Evolutionary conservation across 1,284 basidiomycete species (phyloP), one percentile per base, ranked within the genome.

Genomic region (Apiotrichum domesticum): DNA sequence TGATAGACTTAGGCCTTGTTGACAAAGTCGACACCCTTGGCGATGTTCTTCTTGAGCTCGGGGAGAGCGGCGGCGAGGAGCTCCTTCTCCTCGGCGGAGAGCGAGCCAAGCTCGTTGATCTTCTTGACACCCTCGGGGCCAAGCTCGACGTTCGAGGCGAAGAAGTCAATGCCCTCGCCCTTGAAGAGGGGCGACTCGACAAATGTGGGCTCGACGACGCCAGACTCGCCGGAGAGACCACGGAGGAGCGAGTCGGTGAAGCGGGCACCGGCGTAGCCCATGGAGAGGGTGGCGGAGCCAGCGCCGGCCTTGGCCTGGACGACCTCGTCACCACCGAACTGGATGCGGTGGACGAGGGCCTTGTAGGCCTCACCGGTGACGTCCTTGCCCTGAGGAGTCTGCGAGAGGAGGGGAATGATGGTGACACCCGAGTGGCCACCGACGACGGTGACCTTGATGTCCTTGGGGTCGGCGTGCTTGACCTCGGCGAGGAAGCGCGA

Each of bases 381-480:
- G 66, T 76, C 70, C 73, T 80, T 72, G 70, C 76, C 72, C 50
- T 88, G 81, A 14, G 85, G 79, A 71, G 88, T 86, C 79, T 98
- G 93, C 37, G 93, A 97, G 67, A 98, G 87, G 54, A 98, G 83
- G 60, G 96, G 96, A 46, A 98, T 86, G 70, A 99, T 99, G 54
- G 94, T 97, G 59, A 92, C 86, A 70, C 94, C 94, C 63, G 90
- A 92, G 84, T 97, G 94, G 55, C 95, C 95, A 68, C 96, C 95
- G 56, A 98, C 85, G 62, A 98, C 95, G 59, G 83, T 81, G 68
- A 95, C 81, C 34, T 87, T 82, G 59, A 84, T 76, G 35, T 91
- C 82, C 66, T 77, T 75, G 62, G 85, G 71, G 77, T 79, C 72
- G 67, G 79, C 68, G 86, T 82, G 51, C 85, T 86, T 78, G 64